Base-by-base conservation (phyloP, 805 yeast genomes). In the Barnettozyma pratensis region DNA sequence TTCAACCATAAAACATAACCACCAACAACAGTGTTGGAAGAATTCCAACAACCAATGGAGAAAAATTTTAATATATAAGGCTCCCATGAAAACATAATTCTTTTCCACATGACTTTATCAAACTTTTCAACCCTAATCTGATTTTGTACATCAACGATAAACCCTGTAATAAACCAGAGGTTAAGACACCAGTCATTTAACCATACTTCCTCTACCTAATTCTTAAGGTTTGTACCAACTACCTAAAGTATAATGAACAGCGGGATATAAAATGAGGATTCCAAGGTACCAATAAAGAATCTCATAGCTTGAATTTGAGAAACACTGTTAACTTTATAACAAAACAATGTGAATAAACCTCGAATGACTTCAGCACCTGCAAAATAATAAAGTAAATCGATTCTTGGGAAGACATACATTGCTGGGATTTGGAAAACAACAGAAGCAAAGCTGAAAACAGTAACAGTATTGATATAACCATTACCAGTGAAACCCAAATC, bases 251-350 rank as follows among this genome's bases (percentile, higher is more conserved):
- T 77, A 81, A 55, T 81, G 85, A 48, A 80, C 71, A 26, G 80
- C 80, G 5, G 89, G 85, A 67, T 79, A 73, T 56, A 72, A 77
- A n/a, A n/a, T n/a, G 83, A 80, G 3, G 85, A 79, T 61, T 87
- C 94, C 61, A 81, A 80, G 0, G 79, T 76, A 45, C 86, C 90
- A 51, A 85, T 72, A 41, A 85, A 72, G 55, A 85, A 85, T 48
- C 94, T 68, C 49, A 81, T 65, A 1, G 76, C 91, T 62, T 81
- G 76, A 43, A 87, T 66, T 48, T 79, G 80, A 1, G 70, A 62
- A n/a, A 77, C 76, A 9, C 68, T n/a, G 79, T 72, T 45, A 83
- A 66, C 39, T 79, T 60, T 12, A 77, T 52, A 57, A 81, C 88
- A 35, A 81, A 60, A 60, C 31, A 46, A 30, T 3, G 51, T 48